Conservation (phyloP, 164 flowering plant species). For the Berberis thunbergii region DNA sequence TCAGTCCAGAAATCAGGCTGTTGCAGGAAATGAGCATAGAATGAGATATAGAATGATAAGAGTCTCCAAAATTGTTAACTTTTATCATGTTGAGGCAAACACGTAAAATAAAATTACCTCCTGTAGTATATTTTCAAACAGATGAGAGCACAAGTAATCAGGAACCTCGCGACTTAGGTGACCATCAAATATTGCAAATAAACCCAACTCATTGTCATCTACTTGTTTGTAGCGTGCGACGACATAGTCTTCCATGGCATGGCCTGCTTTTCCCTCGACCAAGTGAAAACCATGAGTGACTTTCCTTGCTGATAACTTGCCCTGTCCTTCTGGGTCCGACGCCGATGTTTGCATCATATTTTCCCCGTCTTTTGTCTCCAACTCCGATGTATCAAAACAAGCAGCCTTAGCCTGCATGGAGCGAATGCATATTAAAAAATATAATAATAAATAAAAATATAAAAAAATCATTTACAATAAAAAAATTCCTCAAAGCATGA, state of each 20-base stretch:
- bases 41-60: no score
- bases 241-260: conserved; percentile 77
- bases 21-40: conserved; percentile 7
- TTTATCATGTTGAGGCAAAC: not conserved
- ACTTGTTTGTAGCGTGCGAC: conserved; percentile 62
- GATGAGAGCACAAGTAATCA: conserved; percentile 46
- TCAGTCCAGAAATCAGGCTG: conserved; percentile 65
- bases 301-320: conserved; percentile 45
- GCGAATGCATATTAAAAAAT: no score
- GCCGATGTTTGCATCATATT: not conserved
- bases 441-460: no score
- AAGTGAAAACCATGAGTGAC: conserved; percentile 68
- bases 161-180: conserved; percentile 67
- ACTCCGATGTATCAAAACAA: no score
- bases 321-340: conserved; percentile 47
- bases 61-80: not conserved
- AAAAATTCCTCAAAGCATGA: no score
- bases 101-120: conserved; percentile 38
- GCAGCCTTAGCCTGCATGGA: no score
- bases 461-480: no score
- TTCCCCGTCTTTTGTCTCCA: no score
- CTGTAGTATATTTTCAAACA: conserved; percentile 67
- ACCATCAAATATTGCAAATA: conserved; percentile 89
- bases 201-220: conserved; percentile 62
- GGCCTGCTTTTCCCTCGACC: conserved; percentile 58